Evolutionary conservation across 164 flowering plant genomes (phyloP).

Genomic region (Santalum album): DNA sequence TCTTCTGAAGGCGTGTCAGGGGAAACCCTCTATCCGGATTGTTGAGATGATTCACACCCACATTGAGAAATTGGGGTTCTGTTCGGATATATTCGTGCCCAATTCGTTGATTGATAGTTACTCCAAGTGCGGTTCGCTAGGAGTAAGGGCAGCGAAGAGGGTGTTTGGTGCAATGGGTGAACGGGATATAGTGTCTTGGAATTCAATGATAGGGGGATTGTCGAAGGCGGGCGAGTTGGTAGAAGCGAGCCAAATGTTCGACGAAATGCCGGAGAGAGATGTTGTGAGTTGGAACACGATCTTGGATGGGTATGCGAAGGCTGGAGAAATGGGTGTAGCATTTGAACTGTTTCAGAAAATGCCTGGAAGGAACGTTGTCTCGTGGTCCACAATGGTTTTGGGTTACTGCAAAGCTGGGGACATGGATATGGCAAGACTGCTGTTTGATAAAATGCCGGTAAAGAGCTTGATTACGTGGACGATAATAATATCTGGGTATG

Average conservation of each 20-base stretch:
- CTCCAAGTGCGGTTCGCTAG: constrained; percentile 45
- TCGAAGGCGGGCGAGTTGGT: constrained; percentile 37
- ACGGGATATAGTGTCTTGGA: constrained; percentile 66
- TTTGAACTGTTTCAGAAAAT: constrained; percentile 59
- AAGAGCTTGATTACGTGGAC: constrained; percentile 77
- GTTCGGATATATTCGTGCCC: constrained; percentile 55
- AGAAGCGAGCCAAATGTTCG: constrained; percentile 55
- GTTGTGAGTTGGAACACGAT: constrained; percentile 74
- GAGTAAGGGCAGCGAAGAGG: constrained; percentile 38
- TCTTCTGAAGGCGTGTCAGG: constrained; percentile 58
- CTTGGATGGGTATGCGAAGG: constrained; percentile 65
- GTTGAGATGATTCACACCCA: constrained; percentile 63
- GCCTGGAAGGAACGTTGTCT: constrained; percentile 68
- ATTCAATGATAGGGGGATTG: constrained; percentile 58
- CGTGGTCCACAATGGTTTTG: constrained; percentile 79
- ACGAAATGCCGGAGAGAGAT: constrained; percentile 77
- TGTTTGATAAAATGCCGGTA: constrained; percentile 72
- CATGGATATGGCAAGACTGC: constrained; percentile 62
- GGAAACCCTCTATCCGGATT: constrained; percentile 16
- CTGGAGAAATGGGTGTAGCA: constrained; percentile 51
- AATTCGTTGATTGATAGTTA: constrained; percentile 66
- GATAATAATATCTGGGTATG: constrained; percentile 66
- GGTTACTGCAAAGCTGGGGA: constrained; percentile 61
- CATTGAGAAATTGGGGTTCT: constrained; percentile 51
- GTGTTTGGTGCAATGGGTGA: constrained; percentile 48